Evolutionary conservation across 345 rosid species (phyloP).

Genomic region (Hibiscus tridactylites): DNA sequence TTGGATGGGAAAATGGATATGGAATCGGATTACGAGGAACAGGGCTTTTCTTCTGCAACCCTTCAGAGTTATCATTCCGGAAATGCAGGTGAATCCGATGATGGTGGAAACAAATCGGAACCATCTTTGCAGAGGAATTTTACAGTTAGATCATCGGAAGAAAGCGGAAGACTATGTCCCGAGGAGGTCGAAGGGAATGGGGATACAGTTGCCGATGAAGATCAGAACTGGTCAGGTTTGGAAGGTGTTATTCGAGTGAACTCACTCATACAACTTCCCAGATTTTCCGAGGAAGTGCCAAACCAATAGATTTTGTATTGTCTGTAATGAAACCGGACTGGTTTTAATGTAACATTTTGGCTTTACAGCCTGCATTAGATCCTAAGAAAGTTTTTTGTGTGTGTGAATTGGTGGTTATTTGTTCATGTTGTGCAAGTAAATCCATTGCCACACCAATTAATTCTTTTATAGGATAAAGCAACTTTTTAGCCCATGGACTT

Average conservation of each 20-base stretch:
- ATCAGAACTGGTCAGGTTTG: conserved; percentile 85
- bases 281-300: conserved; percentile 72
- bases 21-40: conserved; percentile 76
- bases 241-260: conserved; percentile 97
- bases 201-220: conserved; percentile 35
- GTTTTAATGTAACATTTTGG: conserved; percentile 15
- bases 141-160: conserved; percentile 77
- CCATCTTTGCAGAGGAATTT: conserved; percentile 83
- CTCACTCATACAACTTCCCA: conserved; percentile 94
- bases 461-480: conserved; percentile 8
- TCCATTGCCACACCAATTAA: conserved; percentile 16
- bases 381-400: not conserved
- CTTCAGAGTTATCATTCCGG: conserved; percentile 62
- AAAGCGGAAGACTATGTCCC: conserved; percentile 24
- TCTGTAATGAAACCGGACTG: conserved; percentile 12
- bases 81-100: conserved; percentile 67
- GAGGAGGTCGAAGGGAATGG: conserved; percentile 35
- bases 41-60: conserved; percentile 69
- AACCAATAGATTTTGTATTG: conserved; percentile 21
- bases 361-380: conserved; percentile 8
- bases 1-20: conserved; percentile 93
- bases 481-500: not conserved
- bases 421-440: conserved; percentile 17
- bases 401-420: conserved; percentile 12
- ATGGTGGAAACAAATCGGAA: conserved; percentile 58